Evolutionary conservation across 805 yeast genomes (phyloP), one percentile per base, ranked within the genome.

Genomic region (Metschnikowia sp.): DNA sequence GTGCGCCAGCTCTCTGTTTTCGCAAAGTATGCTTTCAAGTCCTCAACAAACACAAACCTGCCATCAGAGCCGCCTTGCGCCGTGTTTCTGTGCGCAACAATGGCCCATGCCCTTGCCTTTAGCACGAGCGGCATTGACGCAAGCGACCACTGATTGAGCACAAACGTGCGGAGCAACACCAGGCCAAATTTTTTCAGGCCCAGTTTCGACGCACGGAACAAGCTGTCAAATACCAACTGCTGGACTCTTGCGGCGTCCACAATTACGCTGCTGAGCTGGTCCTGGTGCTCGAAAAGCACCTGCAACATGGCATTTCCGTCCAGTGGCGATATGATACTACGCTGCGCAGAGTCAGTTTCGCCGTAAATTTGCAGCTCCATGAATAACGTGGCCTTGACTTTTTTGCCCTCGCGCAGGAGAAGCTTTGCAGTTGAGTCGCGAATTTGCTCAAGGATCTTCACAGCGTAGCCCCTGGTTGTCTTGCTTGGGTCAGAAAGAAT

Each of bases 91-190:
- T 38, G 41, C 29, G 64, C 57, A 8, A 66, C 49, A 18, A 70
- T 55, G 9, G 37, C 50, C 76, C 76, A 72, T 3, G 58, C 67
- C 29, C 71, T 67, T 37, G 70, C 64, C 59, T 89, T 86, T 19
- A 88, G 71, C 18, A 66, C 74, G 15, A 72, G 50, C 7, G 74
- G 66, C 54, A 57, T 63, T 19, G 47, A 48, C 9, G 61, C 42
- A 33, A 67, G 54, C 1, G 74, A 62, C 58, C 88, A 86, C 63
- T 89, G 94, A 47, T 84, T 81, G 15, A 85, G 79, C 57, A 88
- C 73, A 54, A 83, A 86, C 0, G 90, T 78, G 48, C 65, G 64
- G 45, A 83, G 63, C 39, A 78, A 72, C 6, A 84, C 67, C 47
- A 78, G 76, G 12, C 84, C 84, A 37, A 77, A 60, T 49, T 78